phyloP scores from a whole-genome alignment of 2,329 filamentous ascomycete genomes.

The Talaromyces sp. region DNA sequence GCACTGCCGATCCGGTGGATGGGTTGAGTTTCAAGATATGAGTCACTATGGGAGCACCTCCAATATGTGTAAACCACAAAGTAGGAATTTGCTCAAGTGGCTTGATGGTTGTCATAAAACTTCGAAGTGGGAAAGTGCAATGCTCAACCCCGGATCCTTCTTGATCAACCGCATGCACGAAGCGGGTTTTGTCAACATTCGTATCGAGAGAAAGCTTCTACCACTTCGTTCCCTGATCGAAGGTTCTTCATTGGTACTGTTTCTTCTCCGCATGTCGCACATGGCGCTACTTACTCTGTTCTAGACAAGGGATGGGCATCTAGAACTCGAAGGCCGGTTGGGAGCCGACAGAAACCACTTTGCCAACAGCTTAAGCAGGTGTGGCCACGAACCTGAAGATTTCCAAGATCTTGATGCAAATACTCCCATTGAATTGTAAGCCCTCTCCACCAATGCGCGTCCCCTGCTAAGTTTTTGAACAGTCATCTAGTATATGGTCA shows the following conservation, averaged over 20 bases:
- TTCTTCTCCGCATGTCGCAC: not conserved
- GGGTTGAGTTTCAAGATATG: slow-evolving; percentile 12
- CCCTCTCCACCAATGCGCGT: not conserved
- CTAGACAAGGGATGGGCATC: not conserved
- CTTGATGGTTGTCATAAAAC: not conserved
- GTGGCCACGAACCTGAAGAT: not conserved
- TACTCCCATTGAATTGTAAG: not conserved
- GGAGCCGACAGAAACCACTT: not conserved
- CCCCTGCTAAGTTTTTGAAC: not conserved
- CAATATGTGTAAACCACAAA: not conserved
- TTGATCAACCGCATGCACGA: slow-evolving; percentile 8
- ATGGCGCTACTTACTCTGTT: not conserved
- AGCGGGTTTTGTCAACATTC: slow-evolving; percentile 9
- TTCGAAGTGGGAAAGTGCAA: not conserved
- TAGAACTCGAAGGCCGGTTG: too few relatives aligned
- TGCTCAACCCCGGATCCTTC: not conserved
- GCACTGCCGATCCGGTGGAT: slow-evolving; percentile 9
- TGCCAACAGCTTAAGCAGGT: not conserved
- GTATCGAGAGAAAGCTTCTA: slow-evolving; percentile 2
- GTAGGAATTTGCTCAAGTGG: slow-evolving; percentile 14
- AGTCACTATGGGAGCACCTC: not conserved
- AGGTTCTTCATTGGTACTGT: not conserved
- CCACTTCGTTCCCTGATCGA: not conserved
- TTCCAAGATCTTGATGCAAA: not conserved
- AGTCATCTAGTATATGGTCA: slow-evolving; percentile 12